Base-by-base conservation (phyloP, 2,329 filamentous ascomycete genomes). In the Penicillium griseofulvum region DNA sequence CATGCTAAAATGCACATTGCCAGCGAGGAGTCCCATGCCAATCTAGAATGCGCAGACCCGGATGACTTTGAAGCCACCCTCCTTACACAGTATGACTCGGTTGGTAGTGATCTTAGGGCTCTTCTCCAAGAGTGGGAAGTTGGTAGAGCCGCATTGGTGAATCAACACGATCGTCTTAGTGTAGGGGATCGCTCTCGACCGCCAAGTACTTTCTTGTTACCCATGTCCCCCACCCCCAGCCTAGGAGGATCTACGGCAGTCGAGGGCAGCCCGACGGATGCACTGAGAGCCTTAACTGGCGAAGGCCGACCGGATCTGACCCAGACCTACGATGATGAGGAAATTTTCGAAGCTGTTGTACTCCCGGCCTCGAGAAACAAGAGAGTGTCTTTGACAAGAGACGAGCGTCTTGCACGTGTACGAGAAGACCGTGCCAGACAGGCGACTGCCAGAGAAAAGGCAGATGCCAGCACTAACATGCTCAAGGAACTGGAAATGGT, bases 1-100 rank as follows among this genome's bases (percentile, higher is more conserved):
- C 93, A 97, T 74, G 94, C 94, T 34, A 99, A 97, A 73, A 86
- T 99, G 78, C 91, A 95, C 57, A 81, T 99, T 8, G 77, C 97
- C 52, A 86, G 91, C 47, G 94, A 99, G 71, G 91, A 97, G 72
- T 95, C 91, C 0, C 90, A 90, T 68, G 84, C 84, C 57, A 86
- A 86, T 41, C 75, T 96, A 28, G 89, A 96, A 66, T 86, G 88
- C 64, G 86, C 89, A 36, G 84, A 77, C 58, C 71, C 80, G 5
- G 84, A 85, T 4, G 89, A 96, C 62, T 82, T 96, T 16, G 90
- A 89, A 0, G 83, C 87, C 0, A 87, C 86, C 59, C 81, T 97
- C 37, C 87, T 96, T 81, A 77, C 86, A 22, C 94, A 97, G 68
- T 99, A 97, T 72, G 94, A 99, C 54, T 93, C 91, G 5, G 95